Base-by-base conservation (phyloP, 345 rosid genomes). In the Salix arbutifolia region DNA sequence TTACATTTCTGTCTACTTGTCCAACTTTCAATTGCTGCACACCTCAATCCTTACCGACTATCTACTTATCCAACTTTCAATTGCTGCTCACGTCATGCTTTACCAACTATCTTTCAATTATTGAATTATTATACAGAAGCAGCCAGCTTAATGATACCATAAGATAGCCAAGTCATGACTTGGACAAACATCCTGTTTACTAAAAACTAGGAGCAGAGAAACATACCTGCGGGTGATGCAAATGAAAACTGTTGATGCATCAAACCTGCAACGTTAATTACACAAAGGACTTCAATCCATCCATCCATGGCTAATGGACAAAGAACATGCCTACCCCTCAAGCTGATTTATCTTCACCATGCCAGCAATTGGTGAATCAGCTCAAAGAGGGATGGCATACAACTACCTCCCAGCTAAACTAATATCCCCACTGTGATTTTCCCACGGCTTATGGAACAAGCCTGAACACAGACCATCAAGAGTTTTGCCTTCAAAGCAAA, bases 221-320 rank as follows among this genome's bases (percentile, higher is more conserved):
- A 62, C 84, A 73, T 81, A 83, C 83, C 88, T 44, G 82, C 71
- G 35, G 3, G 64, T 53, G 72, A 74, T 62, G 80, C 66, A 52
- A 40, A 44, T 71, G 75, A 70, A 76, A 73, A 52, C 77, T 46
- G 62, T n/a, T 56, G 74, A 79, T 66, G 35, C 65, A 74, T 68
- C 70, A 75, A 71, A 83, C 81, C 84, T 81, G 85, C 79, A 72
- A 76, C 71, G 67, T 76, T 73, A 35, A 80, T 77, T 69, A 61
- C 53, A 53, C 48, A 81, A 67, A 48, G 44, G 69, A 65, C 78
- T 79, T 56, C 72, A 80, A 61, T 58, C 46, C 67, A 64, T 65
- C 74, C 67, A 64, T 65, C 74, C 44, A 67, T 30, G 31, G 65
- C 58, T 21, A 61, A 73, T 53, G 53, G 71, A 61, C 35, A 77